Evolutionary conservation across 2,329 filamentous ascomycete genomes (phyloP).

Genomic region (Didymella glomerata): DNA sequence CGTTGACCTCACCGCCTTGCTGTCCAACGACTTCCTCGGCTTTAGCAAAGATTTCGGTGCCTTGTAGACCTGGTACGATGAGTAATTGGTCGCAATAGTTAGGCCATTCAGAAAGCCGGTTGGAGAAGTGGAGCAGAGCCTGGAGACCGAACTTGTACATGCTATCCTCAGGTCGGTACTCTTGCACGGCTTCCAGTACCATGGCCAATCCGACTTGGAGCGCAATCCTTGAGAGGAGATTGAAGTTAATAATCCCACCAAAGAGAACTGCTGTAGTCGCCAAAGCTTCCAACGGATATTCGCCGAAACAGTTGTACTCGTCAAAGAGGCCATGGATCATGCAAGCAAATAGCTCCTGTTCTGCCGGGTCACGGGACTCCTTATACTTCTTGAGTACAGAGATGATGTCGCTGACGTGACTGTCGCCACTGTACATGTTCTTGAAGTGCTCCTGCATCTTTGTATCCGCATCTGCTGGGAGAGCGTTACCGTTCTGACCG

Average conservation of each 20-base stretch:
- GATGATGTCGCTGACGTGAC: constrained; percentile 85
- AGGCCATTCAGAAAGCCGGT: constrained; percentile 91
- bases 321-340: constrained; percentile 99
- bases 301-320: constrained; percentile 93
- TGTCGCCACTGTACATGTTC: constrained; percentile 93
- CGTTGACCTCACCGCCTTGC: constrained; percentile 67
- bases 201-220: constrained; percentile 94
- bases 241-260: constrained; percentile 93
- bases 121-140: constrained; percentile 86
- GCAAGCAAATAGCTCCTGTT: constrained; percentile 95
- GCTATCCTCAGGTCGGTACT: constrained; percentile 80
- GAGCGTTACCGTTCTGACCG: constrained; percentile 78
- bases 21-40: constrained; percentile 81
- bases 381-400: constrained; percentile 87
- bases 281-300: constrained; percentile 94
- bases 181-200: constrained; percentile 94
- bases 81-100: constrained; percentile 87
- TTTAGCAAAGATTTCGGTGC: constrained; percentile 83
- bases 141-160: constrained; percentile 99
- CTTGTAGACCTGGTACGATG: constrained; percentile 80
- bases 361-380: constrained; percentile 79
- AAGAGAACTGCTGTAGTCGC: constrained; percentile 97
- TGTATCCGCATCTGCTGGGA: constrained; percentile 80
- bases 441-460: constrained; percentile 99
- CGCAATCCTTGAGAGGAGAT: constrained; percentile 86